Evolutionary conservation across 78 protist species (phyloP), one percentile per base, ranked within the genome.

Genomic region (Speleostelium caveatum): DNA sequence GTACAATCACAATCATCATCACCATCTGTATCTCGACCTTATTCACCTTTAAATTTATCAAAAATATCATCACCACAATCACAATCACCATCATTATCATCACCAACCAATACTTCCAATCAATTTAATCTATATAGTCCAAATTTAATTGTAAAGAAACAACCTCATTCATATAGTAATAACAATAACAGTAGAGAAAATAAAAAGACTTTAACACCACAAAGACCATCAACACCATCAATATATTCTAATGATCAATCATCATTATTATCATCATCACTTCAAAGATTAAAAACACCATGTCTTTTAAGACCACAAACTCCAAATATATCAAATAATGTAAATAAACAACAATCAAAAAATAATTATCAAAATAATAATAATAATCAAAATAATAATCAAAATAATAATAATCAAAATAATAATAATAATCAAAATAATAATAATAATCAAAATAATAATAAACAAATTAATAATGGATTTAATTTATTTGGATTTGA

Each of bases 251-350:
- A 58, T 16, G 36, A 58, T 24, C 28, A 53, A 39, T 58, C n/a
- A 24, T 38, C 17, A 7, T 58, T 14, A 5, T 58, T 7, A 58
- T 19, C 17, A 58, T 51, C 63, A 2, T 53, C 78, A 28, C 17
- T 72, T 2, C 33, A 45, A 0, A 45, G 75, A 42, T 59, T 59
- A 24, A 55, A 69, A 51, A 72, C 65, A 22, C 78, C 78, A 30
- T 36, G 42, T 33, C 28, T 56, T 32, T 53, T 51, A 36, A 72
- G 78, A 72, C 78, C 78, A 45, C 78, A 72, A 72, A 72, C 78
- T 0, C 78, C 78, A 17, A 45, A 72, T 51, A 55, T 42, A 2
- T 21, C 32, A 53, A 41, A 68, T 68, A 30, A 26, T 0, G 26
- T 24, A 35, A 51, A 41, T 24, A 19, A n/a, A 41, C 76, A 69